Evolutionary conservation across 805 yeast genomes (phyloP).

Genomic region (Hermanozyma aechmeae): DNA sequence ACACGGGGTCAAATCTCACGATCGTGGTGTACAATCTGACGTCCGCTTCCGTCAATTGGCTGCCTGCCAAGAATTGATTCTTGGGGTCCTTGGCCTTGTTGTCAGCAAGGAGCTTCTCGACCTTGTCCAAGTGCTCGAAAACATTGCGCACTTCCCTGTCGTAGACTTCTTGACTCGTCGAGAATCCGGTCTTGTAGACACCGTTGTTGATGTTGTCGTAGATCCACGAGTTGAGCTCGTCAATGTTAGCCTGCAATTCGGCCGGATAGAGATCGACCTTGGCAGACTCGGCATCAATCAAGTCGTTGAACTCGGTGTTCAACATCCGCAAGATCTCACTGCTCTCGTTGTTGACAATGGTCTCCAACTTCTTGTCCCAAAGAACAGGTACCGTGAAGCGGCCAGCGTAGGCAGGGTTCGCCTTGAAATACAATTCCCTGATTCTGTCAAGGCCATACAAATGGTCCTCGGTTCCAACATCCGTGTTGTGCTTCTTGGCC

Average conservation of each 20-base stretch:
- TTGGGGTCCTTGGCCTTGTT: slow-evolving; percentile 24
- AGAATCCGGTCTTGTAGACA: slow-evolving; percentile 88
- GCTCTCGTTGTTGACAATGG: slow-evolving; percentile 89
- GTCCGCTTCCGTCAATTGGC: slow-evolving; percentile 80
- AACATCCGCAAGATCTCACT: slow-evolving; percentile 82
- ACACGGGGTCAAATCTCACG: slow-evolving; percentile 85
- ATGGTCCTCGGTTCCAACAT: slow-evolving; percentile 30
- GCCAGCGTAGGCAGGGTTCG: slow-evolving; percentile 67
- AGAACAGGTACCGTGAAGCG: slow-evolving; percentile 88
- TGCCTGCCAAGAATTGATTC: slow-evolving; percentile 41
- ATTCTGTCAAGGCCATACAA: slow-evolving; percentile 51
- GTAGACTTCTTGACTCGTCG: slow-evolving; percentile 75
- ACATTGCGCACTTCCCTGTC: slow-evolving; percentile 56
- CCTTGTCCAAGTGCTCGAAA: slow-evolving; percentile 59
- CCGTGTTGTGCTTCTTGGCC: slow-evolving; percentile 43
- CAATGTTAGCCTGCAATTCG: slow-evolving; percentile 46
- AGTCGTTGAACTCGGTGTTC: slow-evolving; percentile 61
- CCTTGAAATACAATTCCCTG: slow-evolving; percentile 65
- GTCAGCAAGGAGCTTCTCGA: slow-evolving; percentile 49
- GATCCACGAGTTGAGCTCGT: slow-evolving; percentile 71
- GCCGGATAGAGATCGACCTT: slow-evolving; percentile 56
- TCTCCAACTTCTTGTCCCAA: slow-evolving; percentile 77
- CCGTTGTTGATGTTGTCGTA: slow-evolving; percentile 86
- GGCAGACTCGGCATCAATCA: slow-evolving; percentile 40
- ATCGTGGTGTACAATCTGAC: slow-evolving; percentile 80